phyloP scores from a whole-genome alignment of 139 green algal species.

The Klebsormidium nitens region DNA sequence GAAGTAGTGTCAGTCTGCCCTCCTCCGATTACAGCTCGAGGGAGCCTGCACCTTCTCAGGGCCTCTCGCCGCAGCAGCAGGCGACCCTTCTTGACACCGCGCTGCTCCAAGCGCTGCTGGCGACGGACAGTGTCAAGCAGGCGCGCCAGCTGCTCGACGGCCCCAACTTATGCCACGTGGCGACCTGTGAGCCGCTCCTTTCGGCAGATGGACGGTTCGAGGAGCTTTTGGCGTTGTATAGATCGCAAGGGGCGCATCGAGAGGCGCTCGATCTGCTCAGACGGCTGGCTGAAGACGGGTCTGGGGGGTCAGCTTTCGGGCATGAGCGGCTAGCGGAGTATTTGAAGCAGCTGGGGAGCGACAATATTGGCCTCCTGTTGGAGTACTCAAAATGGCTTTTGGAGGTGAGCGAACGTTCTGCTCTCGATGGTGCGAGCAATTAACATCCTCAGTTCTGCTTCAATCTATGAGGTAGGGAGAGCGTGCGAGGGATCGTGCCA shows the following conservation, averaged over 20 bases:
- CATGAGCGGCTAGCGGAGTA: conserved; percentile 1
- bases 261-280: conserved; percentile 7
- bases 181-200: conserved; percentile 15
- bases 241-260: conserved; percentile 45
- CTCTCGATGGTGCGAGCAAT: too few species aligned
- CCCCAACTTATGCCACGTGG: conserved; percentile 28
- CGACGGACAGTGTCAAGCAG: conserved; percentile 51
- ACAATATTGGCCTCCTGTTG: conserved; percentile 12
- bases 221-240: conserved; percentile 78
- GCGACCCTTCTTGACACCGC: conserved; percentile 72
- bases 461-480: too few species aligned
- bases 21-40: too few species aligned
- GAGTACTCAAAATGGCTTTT: conserved; percentile 29
- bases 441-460: too few species aligned
- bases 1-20: too few species aligned
- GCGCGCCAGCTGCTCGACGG: conserved; percentile 12
- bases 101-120: conserved; percentile 64
- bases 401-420: too few species aligned
- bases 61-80: too few species aligned
- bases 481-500: too few species aligned
- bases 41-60: too few species aligned
- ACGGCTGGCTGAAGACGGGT: background rate
- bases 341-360: conserved; percentile 7
- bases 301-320: background rate
- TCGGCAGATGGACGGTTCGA: conserved; percentile 55